Evolutionary conservation across 345 rosid species (phyloP).

Genomic region (Eucalyptus erythrocorys): DNA sequence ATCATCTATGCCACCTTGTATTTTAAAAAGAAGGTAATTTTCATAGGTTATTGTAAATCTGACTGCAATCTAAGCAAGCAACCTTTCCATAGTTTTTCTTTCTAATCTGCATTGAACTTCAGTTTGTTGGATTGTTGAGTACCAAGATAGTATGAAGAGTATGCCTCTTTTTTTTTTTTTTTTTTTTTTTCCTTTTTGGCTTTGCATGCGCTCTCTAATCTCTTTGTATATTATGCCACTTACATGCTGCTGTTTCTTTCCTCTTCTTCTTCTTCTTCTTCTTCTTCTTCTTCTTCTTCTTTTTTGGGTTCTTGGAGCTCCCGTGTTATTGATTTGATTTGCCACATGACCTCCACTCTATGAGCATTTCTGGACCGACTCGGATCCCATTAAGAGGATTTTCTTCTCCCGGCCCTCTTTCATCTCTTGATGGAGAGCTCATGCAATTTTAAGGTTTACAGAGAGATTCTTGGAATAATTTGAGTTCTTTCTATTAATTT

Average conservation of each 20-base stretch:
- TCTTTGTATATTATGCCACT: neutral
- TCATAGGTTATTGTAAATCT: too few species aligned
- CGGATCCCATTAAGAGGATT: neutral
- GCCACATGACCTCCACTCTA: neutral
- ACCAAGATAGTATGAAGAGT: neutral
- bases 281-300: too few species aligned
- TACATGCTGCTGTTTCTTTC: neutral
- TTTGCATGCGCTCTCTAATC: neutral
- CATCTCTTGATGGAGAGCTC: neutral
- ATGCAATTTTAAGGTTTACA: neutral
- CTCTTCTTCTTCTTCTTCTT: too few species aligned
- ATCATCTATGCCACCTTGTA: too few species aligned
- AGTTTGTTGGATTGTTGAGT: neutral
- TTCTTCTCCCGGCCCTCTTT: neutral
- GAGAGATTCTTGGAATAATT: too few species aligned
- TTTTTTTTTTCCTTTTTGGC: neutral
- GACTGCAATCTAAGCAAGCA: neutral
- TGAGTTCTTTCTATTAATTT: too few species aligned
- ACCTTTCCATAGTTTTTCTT: too few species aligned
- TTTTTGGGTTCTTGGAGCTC: neutral
- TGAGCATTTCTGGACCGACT: neutral
- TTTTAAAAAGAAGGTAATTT: too few species aligned
- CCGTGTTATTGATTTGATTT: neutral
- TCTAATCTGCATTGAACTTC: neutral
- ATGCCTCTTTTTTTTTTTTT: too few species aligned